A percentile compares a stretch with the other conserved stretches of the same genome.
These are phyloP conservation scores for Calocybe indica DNA, from an alignment of 768 basidiomycete genomes.

Conservation along the genomic window DNA sequence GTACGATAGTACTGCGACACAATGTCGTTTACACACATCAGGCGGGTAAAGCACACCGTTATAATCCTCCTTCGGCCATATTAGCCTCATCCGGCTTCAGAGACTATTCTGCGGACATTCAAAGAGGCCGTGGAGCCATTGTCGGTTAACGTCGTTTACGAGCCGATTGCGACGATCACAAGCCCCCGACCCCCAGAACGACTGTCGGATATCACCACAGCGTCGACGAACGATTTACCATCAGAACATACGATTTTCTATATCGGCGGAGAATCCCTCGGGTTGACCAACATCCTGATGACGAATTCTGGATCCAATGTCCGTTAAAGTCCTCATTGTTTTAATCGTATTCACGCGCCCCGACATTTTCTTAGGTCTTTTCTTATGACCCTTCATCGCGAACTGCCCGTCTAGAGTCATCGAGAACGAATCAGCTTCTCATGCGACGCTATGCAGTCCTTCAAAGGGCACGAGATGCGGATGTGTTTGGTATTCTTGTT, in stretches of 20 bases:
- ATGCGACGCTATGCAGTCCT: slow-evolving; percentile 87
- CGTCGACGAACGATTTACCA: not conserved
- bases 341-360: not conserved
- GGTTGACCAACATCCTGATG: slow-evolving; percentile 81
- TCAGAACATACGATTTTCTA: slow-evolving; percentile 32
- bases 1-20: slow-evolving; percentile 53
- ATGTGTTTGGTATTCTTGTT: slow-evolving; percentile 92
- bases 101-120: slow-evolving; percentile 23
- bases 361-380: slow-evolving; percentile 47
- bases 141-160: slow-evolving; percentile 28
- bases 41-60: slow-evolving; percentile 38
- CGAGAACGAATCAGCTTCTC: slow-evolving; percentile 70
- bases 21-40: slow-evolving; percentile 75
- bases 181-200: slow-evolving; percentile 7
- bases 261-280: slow-evolving; percentile 76
- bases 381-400: slow-evolving; percentile 62
- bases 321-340: too few relatives aligned
- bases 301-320: slow-evolving; percentile 53
- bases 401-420: slow-evolving; percentile 50
- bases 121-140: slow-evolving; percentile 16
- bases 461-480: slow-evolving; percentile 85
- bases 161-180: slow-evolving; percentile 20
- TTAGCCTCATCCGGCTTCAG: slow-evolving; percentile 18
- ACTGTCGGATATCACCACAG: not conserved
- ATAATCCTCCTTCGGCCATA: slow-evolving; percentile 1